phyloP scores from a whole-genome alignment of 2,329 filamentous ascomycete species.

The Madurella mycetomatis region DNA sequence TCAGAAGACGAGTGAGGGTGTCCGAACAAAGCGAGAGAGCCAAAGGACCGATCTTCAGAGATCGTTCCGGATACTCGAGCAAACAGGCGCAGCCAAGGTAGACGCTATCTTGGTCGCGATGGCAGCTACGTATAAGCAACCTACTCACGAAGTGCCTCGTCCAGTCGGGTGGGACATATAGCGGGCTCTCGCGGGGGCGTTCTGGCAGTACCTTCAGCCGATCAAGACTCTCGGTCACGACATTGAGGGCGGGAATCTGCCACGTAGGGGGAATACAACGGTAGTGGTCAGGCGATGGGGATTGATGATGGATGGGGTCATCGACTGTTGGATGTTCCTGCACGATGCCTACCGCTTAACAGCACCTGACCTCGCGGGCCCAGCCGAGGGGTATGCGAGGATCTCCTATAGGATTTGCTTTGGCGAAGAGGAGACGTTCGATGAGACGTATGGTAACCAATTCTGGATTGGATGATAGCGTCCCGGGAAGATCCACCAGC shows the following conservation, averaged over 20 bases:
- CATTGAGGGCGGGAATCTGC: conserved; percentile 13
- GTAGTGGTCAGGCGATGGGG: conserved; percentile 15
- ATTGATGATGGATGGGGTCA: not conserved
- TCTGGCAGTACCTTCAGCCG: not conserved
- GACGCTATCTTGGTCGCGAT: conserved; percentile 20
- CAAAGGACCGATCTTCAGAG: conserved; percentile 2
- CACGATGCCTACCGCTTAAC: not conserved
- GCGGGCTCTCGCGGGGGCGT: conserved; percentile 14
- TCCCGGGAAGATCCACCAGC: too few species aligned
- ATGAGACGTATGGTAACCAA: not conserved
- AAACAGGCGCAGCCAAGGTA: not conserved
- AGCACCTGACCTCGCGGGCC: conserved; percentile 3
- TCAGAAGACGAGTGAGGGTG: conserved; percentile 19
- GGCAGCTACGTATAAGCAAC: conserved; percentile 23
- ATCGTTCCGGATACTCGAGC: not conserved
- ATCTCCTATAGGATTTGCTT: conserved; percentile 6
- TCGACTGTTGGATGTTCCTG: conserved; percentile 11
- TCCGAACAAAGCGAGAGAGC: conserved; percentile 12
- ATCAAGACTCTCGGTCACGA: conserved; percentile 25
- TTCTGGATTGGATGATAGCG: too few species aligned
- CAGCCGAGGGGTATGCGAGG: conserved; percentile 8
- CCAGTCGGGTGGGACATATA: conserved; percentile 24
- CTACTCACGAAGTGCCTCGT: conserved; percentile 8
- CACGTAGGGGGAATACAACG: not conserved
- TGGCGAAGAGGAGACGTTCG: conserved; percentile 16